phyloP scores from a whole-genome alignment of 192 early-diverging fungal species.

The Backusella psychrophila region DNA sequence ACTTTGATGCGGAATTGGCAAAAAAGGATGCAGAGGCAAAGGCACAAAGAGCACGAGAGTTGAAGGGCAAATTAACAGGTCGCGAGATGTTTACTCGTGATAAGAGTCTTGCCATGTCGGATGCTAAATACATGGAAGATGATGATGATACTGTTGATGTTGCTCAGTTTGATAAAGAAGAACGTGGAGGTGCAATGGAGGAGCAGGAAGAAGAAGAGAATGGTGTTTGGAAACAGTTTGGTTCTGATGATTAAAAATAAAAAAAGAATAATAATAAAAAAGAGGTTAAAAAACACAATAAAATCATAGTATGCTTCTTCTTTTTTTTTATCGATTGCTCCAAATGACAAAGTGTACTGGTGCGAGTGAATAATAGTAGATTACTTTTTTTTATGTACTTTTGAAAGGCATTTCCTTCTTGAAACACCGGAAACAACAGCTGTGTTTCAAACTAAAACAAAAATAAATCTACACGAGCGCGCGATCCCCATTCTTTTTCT shows the following conservation, averaged over 20 bases:
- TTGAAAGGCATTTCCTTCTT: too few relatives aligned
- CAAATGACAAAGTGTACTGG: too few relatives aligned
- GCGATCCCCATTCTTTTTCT: too few relatives aligned
- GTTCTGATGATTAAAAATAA: constrained; percentile 20
- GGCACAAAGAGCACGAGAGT: constrained; percentile 41
- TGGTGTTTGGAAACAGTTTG: constrained; percentile 45
- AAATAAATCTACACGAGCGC: too few relatives aligned
- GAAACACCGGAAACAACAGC: too few relatives aligned
- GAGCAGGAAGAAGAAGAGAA: constrained; percentile 64
- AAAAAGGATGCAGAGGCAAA: constrained; percentile 45
- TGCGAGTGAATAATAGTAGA: too few relatives aligned
- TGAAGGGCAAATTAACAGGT: constrained; percentile 23
- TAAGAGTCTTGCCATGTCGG: constrained; percentile 77
- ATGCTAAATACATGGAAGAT: constrained; percentile 78
- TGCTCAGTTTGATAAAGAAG: constrained; percentile 68
- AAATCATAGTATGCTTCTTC: too few relatives aligned
- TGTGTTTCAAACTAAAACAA: too few relatives aligned
- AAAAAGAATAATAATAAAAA: background rate
- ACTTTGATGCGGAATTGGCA: constrained; percentile 74
- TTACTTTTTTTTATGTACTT: too few relatives aligned
- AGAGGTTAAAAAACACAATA: too few relatives aligned
- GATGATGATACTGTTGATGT: constrained; percentile 86
- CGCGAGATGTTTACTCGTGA: constrained; percentile 93
- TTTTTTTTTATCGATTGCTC: too few relatives aligned
- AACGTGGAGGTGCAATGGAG: constrained; percentile 48